A percentile compares a stretch with the other conserved stretches of the same genome.
Evolutionary conservation across 225 moss, liverwort and hornwort genomes (phyloP).

Genomic region (Climacium dendroides): DNA sequence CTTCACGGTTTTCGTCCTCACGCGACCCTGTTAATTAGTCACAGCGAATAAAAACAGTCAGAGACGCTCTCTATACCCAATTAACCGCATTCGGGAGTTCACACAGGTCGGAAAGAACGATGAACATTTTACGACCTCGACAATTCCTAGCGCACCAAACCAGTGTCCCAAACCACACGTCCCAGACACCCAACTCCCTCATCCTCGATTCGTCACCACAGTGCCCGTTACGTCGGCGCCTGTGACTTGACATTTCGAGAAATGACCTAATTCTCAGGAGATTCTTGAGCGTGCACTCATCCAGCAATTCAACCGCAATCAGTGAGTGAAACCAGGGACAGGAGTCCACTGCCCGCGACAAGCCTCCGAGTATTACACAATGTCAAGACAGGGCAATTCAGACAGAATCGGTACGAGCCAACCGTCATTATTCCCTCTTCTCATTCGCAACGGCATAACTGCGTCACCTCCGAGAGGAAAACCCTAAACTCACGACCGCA

Average conservation of each 20-base stretch:
- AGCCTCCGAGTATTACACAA: too few species aligned
- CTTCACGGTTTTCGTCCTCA: slow-evolving; percentile 96
- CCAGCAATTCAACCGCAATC: not conserved
- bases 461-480: not conserved
- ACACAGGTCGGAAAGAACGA: not conserved
- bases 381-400: not conserved
- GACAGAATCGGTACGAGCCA: slow-evolving; percentile 9
- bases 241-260: not conserved
- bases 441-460: not conserved
- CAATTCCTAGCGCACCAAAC: not conserved
- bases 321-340: not conserved
- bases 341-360: not conserved
- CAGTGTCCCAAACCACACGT: not conserved
- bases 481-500: not conserved
- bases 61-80: not conserved
- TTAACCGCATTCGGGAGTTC: not conserved
- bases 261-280: not conserved
- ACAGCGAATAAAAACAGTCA: not conserved
- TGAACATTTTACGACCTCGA: not conserved
- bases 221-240: not conserved
- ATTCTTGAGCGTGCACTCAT: not conserved
- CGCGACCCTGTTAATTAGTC: slow-evolving; percentile 43
- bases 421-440: not conserved
- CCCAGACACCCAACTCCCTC: not conserved
- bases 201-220: not conserved